A percentile compares a stretch with the other conserved stretches of the same genome.
Evolutionary conservation across 805 yeast species (phyloP).

Genomic region (Metschnikowia lunata): DNA sequence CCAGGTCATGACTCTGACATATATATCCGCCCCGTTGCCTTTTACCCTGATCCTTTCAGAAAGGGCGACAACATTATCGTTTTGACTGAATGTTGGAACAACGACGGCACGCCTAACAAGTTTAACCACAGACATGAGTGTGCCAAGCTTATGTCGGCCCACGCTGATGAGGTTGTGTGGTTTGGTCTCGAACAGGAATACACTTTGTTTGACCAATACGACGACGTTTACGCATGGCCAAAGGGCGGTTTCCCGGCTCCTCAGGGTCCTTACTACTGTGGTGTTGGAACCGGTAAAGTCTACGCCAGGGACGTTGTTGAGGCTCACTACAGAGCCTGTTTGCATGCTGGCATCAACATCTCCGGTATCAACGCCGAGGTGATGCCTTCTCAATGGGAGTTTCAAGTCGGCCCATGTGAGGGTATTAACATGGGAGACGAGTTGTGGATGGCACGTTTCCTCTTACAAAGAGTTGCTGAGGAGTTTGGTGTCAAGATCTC

Average conservation of each 20-base stretch:
- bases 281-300: conserved; percentile 98
- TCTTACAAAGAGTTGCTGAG: conserved; percentile 92
- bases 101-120: conserved; percentile 98
- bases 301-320: conserved; percentile 97
- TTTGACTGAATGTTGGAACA: conserved; percentile 94
- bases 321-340: conserved; percentile 98
- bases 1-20: conserved; percentile 97
- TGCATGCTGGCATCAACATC: conserved; percentile 83
- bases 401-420: conserved; percentile 97
- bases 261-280: conserved; percentile 99
- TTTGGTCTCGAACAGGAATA: conserved; percentile 99
- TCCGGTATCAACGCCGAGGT: conserved; percentile 99
- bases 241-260: conserved; percentile 99
- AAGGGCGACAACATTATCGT: conserved; percentile 95
- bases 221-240: conserved; percentile 97
- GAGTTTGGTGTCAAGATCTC: conserved; percentile 98
- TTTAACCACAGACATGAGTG: conserved; percentile 97
- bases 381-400: conserved; percentile 99
- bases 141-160: conserved; percentile 91
- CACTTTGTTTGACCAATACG: conserved; percentile 89
- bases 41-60: conserved; percentile 96
- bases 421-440: conserved; percentile 98
- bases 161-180: conserved; percentile 82
- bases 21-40: conserved; percentile 91
- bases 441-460: conserved; percentile 92